These are phyloP conservation scores for Fusarium piperis DNA, from an alignment of 2,329 filamentous ascomycete genomes.

Conservation along the genomic window DNA sequence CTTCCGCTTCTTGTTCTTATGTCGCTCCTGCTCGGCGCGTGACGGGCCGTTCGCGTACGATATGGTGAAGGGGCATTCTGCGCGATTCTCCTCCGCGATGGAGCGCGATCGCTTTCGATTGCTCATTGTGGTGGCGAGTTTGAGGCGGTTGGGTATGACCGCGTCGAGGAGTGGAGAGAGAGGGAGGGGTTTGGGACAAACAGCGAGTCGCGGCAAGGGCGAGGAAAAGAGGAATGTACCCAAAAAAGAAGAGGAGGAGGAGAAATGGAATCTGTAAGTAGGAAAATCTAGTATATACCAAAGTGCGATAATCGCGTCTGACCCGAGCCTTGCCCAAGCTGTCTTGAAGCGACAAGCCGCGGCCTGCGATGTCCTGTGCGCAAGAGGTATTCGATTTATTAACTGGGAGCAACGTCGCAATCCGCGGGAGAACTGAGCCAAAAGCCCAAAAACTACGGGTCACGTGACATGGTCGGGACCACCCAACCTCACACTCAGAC, in stretches of 20 bases:
- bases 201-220: constrained; percentile 25
- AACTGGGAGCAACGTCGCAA: constrained; percentile 42
- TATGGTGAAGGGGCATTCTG: constrained; percentile 65
- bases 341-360: constrained; percentile 44
- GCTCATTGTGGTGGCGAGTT: constrained; percentile 42
- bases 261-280: background rate
- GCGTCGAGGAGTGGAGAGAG: constrained; percentile 38
- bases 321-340: constrained; percentile 41
- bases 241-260: background rate
- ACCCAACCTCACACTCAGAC: constrained; percentile 18
- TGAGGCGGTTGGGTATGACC: constrained; percentile 35
- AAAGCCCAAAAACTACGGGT: constrained; percentile 32
- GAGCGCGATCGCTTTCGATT: constrained; percentile 63
- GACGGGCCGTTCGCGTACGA: constrained; percentile 42
- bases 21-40: constrained; percentile 47
- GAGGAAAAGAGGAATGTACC: constrained; percentile 5
- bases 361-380: constrained; percentile 44
- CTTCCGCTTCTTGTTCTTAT: constrained; percentile 59
- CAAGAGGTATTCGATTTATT: constrained; percentile 39
- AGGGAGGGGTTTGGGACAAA: constrained; percentile 41
- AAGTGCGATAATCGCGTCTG: constrained; percentile 34
- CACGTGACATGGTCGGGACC: constrained; percentile 37
- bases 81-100: constrained; percentile 60
- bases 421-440: constrained; percentile 38
- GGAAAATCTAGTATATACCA: background rate